Base-by-base conservation (phyloP, 2,329 filamentous ascomycete species). In the Penicillium sp. region DNA sequence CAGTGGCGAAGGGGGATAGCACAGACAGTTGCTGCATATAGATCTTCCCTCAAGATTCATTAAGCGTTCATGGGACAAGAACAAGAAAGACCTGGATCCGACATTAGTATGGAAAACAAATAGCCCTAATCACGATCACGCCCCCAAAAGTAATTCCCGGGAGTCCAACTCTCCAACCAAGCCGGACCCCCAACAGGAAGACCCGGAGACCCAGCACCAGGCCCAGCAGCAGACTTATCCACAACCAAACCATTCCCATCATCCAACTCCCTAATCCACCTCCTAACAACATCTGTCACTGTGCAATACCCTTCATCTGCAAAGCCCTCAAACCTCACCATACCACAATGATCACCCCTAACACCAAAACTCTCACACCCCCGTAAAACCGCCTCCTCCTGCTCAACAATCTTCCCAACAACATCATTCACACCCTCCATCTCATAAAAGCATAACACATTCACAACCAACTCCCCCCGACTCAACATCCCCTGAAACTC, bases 391-490 rank as follows among this genome's bases (percentile, higher is more conserved):
- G 53, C 53, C 14, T 46, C 50, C 7, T 50, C 29, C 6, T 50
- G 47, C n/a, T 41, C 41, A 7, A 55, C 50, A 29, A 55, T 50
- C 34, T 50, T 55, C 0, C 53, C 53, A 13, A 55, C 41, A 22
- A 28, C 12, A n/a, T 36, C 33, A 28, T 50, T 46, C 36, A 43
- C 42, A 14, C 41, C 8, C 25, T 42, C 39, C 22, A 18, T 33
- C 28, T 55, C 53, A n/a, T 50, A 53, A 14, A 53, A 53, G 36
- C 50, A 55, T 13, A 50, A 53, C 7, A 55, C 22, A 18, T 45
- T 46, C 6, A 50, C 30, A 5, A 33, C 16, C 12, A 47, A 27
- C 8, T 53, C 52, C 1, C 43, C 46, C 2, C 46, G 34, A 11
- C 30, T 28, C 3, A 55, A 22, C 53, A 53, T 50, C 7, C 27